Base-by-base conservation (phyloP, 306 rosid genomes). In the Quercus wislizeni region DNA sequence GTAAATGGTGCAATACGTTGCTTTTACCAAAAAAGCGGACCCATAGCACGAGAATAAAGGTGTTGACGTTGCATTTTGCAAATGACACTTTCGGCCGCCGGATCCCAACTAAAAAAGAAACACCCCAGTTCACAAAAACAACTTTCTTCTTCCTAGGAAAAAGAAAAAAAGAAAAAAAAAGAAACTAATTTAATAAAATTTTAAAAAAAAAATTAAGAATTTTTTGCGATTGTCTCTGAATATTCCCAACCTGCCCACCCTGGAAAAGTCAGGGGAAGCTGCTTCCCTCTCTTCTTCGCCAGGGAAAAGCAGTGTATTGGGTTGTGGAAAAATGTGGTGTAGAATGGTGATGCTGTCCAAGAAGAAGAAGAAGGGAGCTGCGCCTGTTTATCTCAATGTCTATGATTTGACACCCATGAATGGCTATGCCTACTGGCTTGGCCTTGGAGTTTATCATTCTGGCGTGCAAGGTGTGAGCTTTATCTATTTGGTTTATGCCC, bases 401-500 rank as follows among this genome's bases (percentile, higher is more conserved):
- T 95, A 95, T 76, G 99, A 95, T 70, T 93, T 95, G 15, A 95
- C 99, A 73, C 88, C 98, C 5, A 90, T 95, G 10, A 95, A 95
- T 70, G 98, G 97, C 17, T 95, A 92, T 78, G 97, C 99, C 0
- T 95, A 92, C 80, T 95, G 99, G 99, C 78, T 95, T 68, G 99
- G 99, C 54, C 99, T 95, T 64, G 99, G 99, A 2, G 92, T 92
- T 74, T 95, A 92, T 74, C 99, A 95, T 84, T 95, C 99, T 4
- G 99, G 99, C 4, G 97, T 95, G 25, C 96, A 95, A 88, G 99
- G 99, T 92, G 79, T 56, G 46, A 41, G 46, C 46, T 41, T 41
- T 41, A 0, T 41, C 46, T 41, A 41, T 41, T 41, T 2, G 0
- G 57, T 0, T 28, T 21, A 7, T 63, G 73, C 1, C 6, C 58